Evolutionary conservation across 2,329 filamentous ascomycete species (phyloP).

Genomic region (Fusarium clavum): DNA sequence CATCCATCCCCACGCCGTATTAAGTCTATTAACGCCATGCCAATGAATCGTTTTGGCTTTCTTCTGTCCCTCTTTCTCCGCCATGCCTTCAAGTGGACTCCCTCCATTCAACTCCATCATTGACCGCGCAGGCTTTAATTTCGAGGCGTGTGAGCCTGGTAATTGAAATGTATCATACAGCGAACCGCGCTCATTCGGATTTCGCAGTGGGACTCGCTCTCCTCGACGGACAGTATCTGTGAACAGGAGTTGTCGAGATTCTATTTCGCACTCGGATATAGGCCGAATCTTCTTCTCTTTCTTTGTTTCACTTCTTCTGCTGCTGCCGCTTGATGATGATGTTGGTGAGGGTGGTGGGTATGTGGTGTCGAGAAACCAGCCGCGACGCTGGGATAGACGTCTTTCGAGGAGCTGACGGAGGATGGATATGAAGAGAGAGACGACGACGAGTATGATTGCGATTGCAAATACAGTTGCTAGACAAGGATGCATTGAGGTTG

Average conservation of each 20-base stretch:
- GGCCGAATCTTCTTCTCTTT: constrained; percentile 6
- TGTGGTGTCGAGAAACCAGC: constrained; percentile 34
- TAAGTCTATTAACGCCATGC: constrained; percentile 47
- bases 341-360: constrained; percentile 15
- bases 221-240: constrained; percentile 6
- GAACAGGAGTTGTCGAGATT: constrained; percentile 35
- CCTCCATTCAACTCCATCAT: constrained; percentile 46
- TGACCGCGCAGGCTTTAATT: constrained; percentile 39
- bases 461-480: constrained; percentile 41
- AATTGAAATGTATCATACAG: constrained; percentile 45
- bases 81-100: constrained; percentile 24
- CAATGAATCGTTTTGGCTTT: constrained; percentile 46
- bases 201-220: constrained; percentile 37
- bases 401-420: constrained; percentile 32
- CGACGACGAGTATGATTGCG: constrained; percentile 29
- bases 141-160: constrained; percentile 33
- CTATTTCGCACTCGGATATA: constrained; percentile 33
- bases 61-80: constrained; percentile 20
- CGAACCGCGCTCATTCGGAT: constrained; percentile 33
- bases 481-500: constrained; percentile 20
- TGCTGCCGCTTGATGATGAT: constrained; percentile 8
- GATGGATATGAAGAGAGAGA: constrained; percentile 37
- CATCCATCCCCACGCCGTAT: constrained; percentile 48
- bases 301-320: constrained; percentile 8
- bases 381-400: constrained; percentile 23